Conservation (phyloP, 257 asterid genomes). For the Leonotis leonurus region DNA sequence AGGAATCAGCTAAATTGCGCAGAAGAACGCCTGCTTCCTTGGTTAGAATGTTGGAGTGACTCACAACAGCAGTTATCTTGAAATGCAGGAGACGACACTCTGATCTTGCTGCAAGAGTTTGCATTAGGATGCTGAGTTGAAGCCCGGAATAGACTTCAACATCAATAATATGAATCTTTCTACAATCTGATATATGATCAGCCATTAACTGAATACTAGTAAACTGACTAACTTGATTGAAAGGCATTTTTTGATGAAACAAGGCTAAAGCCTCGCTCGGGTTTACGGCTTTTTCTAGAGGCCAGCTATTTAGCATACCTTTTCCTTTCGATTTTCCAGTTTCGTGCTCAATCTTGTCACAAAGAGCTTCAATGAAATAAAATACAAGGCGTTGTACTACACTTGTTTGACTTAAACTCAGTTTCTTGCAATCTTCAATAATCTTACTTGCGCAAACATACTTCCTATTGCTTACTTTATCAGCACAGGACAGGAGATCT, state of each 20-base stretch:
- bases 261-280: background rate
- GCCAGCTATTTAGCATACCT: background rate
- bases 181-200: constrained; percentile 26
- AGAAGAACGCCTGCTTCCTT: constrained; percentile 25
- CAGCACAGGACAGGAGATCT: constrained; percentile 41
- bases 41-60: constrained; percentile 14
- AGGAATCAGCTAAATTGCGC: constrained; percentile 4
- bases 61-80: constrained; percentile 39
- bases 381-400: constrained; percentile 26
- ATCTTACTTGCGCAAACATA: constrained; percentile 25
- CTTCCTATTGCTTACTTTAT: constrained; percentile 24
- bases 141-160: constrained; percentile 20
- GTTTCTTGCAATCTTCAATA: constrained; percentile 17
- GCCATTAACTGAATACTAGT: constrained; percentile 32
- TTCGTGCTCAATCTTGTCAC: constrained; percentile 31
- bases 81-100: constrained; percentile 16
- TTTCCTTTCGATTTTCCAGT: constrained; percentile 21
- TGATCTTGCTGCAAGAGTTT: constrained; percentile 7
- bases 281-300: background rate
- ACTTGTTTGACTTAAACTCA: constrained; percentile 16
- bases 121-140: constrained; percentile 25
- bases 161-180: constrained; percentile 30
- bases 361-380: constrained; percentile 36
- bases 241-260: constrained; percentile 18
- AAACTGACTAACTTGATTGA: constrained; percentile 26